Evolutionary conservation across 1,139 yeast genomes (phyloP).

Genomic region (Ogataea hybrid): DNA sequence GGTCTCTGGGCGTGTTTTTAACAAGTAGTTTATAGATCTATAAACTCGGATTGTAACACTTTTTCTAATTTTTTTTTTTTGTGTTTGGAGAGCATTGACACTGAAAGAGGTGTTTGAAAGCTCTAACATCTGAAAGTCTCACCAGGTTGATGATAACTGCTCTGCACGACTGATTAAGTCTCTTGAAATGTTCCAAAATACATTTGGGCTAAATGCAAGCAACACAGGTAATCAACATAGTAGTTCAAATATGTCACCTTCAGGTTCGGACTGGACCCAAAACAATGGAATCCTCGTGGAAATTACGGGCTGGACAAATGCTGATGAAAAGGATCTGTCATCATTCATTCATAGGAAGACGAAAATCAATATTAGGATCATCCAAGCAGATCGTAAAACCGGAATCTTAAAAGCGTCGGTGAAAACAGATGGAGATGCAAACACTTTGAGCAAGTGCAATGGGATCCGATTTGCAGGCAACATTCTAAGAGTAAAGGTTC

Average conservation of each 20-base stretch:
- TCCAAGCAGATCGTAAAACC: conserved; percentile 39
- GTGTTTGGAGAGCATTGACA: no score
- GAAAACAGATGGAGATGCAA: conserved; percentile 52
- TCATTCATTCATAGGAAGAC: conserved; percentile 70
- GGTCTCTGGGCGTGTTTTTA: no score
- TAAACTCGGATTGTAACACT: no score
- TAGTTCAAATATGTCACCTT: background rate
- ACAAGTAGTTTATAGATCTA: no score
- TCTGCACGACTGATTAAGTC: no score
- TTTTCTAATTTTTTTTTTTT: no score
- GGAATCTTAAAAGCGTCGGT: conserved; percentile 57
- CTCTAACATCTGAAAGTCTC: no score
- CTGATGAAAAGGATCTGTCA: conserved; percentile 64
- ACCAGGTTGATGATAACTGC: no score
- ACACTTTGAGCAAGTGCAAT: conserved; percentile 55
- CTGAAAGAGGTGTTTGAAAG: no score
- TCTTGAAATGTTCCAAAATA: conserved; percentile 1
- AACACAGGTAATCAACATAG: background rate
- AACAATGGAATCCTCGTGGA: conserved; percentile 50
- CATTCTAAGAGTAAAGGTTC: conserved; percentile 51
- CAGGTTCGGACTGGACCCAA: conserved; percentile 14
- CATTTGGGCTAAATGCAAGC: conserved; percentile 19
- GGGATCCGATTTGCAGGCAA: conserved; percentile 85
- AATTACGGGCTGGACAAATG: conserved; percentile 81
- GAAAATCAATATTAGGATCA: conserved; percentile 50